Percentiles rank a stretch among this genome's conserved stretches.
phyloP scores from a whole-genome alignment of 2,329 filamentous ascomycete species.

The Microcyclosporella mali region DNA sequence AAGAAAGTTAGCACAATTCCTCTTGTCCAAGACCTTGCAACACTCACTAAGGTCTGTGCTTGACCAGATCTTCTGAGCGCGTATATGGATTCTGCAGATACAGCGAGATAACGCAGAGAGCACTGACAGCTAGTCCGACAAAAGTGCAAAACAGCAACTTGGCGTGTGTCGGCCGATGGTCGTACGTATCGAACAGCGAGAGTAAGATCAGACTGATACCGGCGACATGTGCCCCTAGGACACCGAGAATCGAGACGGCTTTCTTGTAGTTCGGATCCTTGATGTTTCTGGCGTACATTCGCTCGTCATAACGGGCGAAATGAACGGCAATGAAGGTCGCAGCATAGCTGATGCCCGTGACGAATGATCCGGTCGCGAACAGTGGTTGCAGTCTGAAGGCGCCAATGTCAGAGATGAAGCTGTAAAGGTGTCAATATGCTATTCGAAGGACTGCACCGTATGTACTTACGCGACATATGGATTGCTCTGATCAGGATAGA shows the following conservation, averaged over 20 bases:
- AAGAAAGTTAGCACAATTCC: not conserved
- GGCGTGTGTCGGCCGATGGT: not conserved
- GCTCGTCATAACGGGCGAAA: not conserved
- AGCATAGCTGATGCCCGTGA: constrained; percentile 1
- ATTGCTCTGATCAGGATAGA: constrained; percentile 7
- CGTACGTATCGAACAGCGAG: constrained; percentile 1
- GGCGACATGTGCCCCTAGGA: not conserved
- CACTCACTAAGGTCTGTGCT: not conserved
- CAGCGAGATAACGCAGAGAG: not conserved
- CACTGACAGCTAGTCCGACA: not conserved
- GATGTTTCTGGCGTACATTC: not conserved
- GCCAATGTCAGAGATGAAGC: constrained; percentile 5
- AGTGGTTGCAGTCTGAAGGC: constrained; percentile 2
- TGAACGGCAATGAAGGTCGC: not conserved
- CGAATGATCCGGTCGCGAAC: not conserved
- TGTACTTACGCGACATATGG: constrained; percentile 3
- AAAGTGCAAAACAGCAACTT: constrained; percentile 3
- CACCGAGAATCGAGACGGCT: not conserved
- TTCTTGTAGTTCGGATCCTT: not conserved
- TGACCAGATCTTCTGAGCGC: not conserved
- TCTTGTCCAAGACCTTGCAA: no score
- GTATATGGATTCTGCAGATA: constrained; percentile 1
- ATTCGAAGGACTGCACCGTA: not conserved
- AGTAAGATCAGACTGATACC: constrained; percentile 1
- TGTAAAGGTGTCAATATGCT: not conserved